A percentile compares a stretch with the other conserved stretches of the same genome.
These are phyloP conservation scores for Suillus tomentosus DNA, from an alignment of 768 basidiomycete species.

Conservation along the genomic window DNA sequence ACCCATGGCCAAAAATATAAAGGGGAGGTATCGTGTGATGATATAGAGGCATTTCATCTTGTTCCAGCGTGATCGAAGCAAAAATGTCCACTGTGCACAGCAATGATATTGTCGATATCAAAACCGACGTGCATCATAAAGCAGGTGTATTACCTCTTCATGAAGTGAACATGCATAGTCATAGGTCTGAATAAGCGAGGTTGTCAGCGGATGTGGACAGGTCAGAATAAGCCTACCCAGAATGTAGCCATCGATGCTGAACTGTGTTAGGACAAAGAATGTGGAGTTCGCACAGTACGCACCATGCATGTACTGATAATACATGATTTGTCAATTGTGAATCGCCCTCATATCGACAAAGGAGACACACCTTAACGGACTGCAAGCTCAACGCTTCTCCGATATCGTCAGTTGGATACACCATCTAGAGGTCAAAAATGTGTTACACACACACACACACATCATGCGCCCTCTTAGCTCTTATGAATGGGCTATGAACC, in stretches of 20 bases:
- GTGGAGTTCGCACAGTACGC: not conserved
- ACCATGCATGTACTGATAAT: not conserved
- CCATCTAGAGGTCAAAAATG: not conserved
- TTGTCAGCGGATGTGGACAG: not conserved
- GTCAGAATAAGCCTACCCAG: not conserved
- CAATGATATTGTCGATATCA: too few species aligned
- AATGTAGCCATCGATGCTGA: not conserved
- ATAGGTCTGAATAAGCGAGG: not conserved
- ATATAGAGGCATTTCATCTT: too few species aligned
- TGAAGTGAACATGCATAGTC: not conserved
- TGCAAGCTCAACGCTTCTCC: not conserved
- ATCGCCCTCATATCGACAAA: not conserved
- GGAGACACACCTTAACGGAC: not conserved
- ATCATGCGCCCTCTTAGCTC: too few species aligned
- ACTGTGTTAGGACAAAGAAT: not conserved
- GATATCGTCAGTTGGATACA: not conserved
- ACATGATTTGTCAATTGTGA: not conserved
- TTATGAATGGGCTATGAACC: too few species aligned
- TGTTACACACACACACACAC: too few species aligned
- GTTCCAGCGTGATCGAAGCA: too few species aligned
- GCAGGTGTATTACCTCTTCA: not conserved
- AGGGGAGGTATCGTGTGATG: too few species aligned
- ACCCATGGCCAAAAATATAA: too few species aligned
- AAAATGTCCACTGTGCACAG: too few species aligned
- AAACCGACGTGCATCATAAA: too few species aligned